Base-by-base conservation (phyloP, 2,329 filamentous ascomycete species). In the Capronia americana region DNA sequence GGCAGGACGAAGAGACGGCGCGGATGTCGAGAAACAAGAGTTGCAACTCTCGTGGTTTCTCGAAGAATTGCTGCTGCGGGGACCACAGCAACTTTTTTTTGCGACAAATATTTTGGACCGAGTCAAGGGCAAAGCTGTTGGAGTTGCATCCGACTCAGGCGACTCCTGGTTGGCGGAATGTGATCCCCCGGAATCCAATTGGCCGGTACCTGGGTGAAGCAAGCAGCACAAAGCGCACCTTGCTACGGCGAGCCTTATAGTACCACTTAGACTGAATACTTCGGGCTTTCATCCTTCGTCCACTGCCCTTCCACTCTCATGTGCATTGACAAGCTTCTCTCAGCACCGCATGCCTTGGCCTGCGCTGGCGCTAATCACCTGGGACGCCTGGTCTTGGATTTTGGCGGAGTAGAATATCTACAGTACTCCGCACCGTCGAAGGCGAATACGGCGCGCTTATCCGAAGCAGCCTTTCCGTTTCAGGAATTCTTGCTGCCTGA, bases 401-500 rank as follows among this genome's bases (percentile, higher is more conserved):
- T 41, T 41, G 38, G 38, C 38, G 14, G 8, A 7, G 38, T 8
- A 10, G 1, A 17, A 8, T n/a, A 17, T 38, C 34, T 17, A n/a
- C 38, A 41, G 34, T 5, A n/a, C 10, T 4, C 14, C 6, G 38
- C 17, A 32, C 44, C 4, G 12, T 48, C n/a, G n/a, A 53, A 53
- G 2, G 38, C 38, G 38, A 28, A 51, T 23, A 51, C 28, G 53
- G 14, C 28, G 26, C 5, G 53, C 53, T 34, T 55, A 30, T 30
- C 53, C 14, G 46, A 61, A 44, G 50, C 48, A 20, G 44, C 8
- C 23, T 23, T 41, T 30, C 8, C 20, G 44, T 38, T 26, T 54
- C 20, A 20, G 34, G 20, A 61, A 61, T 61, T 61, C n/a, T 61
- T 61, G 58, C 48, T 53, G 58, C 58, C 58, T 61, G 58, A 41